Percentiles rank a stretch among this genome's conserved stretches.
phyloP scores from a whole-genome alignment of 1,139 yeast species.

The Saccharomyces hybrid region DNA sequence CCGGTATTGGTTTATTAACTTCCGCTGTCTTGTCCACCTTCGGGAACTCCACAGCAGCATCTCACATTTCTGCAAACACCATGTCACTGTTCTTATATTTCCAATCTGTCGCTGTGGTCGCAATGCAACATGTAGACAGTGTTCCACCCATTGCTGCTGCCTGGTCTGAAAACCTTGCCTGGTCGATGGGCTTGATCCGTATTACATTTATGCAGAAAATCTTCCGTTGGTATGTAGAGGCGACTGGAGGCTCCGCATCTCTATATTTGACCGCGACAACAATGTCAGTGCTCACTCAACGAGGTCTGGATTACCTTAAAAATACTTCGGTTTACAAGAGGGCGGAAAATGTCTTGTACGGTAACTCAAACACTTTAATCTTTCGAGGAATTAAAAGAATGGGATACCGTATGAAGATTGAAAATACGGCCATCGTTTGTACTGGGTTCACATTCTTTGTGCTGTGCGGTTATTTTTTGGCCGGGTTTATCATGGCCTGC shows the following conservation, averaged over 20 bases:
- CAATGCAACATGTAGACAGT: constrained; percentile 65
- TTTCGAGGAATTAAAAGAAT: constrained; percentile 71
- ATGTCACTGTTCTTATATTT: constrained; percentile 67
- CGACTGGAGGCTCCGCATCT: constrained; percentile 71
- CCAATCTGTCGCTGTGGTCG: constrained; percentile 67
- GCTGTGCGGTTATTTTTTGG: constrained; percentile 56
- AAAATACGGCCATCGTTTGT: constrained; percentile 62
- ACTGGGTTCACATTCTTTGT: constrained; percentile 74
- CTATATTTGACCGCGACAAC: constrained; percentile 51
- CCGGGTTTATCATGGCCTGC: constrained; percentile 40
- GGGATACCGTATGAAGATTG: constrained; percentile 59
- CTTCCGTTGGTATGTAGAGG: constrained; percentile 74
- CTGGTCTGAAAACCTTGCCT: constrained; percentile 75
- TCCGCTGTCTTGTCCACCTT: constrained; percentile 65
- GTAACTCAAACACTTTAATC: constrained; percentile 44
- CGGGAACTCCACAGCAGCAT: constrained; percentile 76
- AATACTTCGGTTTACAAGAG: constrained; percentile 27
- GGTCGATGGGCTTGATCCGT: constrained; percentile 79
- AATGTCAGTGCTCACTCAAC: constrained; percentile 61
- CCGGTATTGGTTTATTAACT: constrained; percentile 63
- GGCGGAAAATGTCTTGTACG: constrained; percentile 33
- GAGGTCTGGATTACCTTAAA: constrained; percentile 39
- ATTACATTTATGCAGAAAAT: constrained; percentile 66
- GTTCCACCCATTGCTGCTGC: constrained; percentile 76
- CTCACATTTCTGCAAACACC: constrained; percentile 70